A percentile compares a stretch with the other conserved stretches of the same genome.
These are phyloP conservation scores for Aspergillus sp. DNA, from an alignment of 2,329 filamentous ascomycete species.

Conservation along the genomic window DNA sequence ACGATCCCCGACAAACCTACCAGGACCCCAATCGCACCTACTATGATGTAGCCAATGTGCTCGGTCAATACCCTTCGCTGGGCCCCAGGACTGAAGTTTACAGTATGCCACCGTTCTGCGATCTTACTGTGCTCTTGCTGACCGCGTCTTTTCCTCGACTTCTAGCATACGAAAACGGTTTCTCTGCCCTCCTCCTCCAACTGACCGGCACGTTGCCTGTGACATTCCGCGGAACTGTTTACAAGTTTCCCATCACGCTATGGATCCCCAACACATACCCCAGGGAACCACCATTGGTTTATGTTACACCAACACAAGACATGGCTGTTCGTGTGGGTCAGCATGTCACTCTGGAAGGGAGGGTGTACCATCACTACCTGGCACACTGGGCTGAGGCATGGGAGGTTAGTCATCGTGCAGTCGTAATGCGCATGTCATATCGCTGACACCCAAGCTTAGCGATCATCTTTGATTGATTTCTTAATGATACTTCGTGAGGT, in stretches of 20 bases:
- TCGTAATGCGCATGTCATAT: background rate
- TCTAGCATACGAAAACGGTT: constrained; percentile 83
- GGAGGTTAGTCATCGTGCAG: constrained; percentile 68
- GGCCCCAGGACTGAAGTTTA: constrained; percentile 91
- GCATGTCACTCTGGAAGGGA: constrained; percentile 89
- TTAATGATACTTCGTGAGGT: constrained; percentile 79
- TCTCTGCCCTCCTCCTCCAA: constrained; percentile 81
- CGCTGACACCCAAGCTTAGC: constrained; percentile 49
- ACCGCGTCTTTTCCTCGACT: constrained; percentile 8
- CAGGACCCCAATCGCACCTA: constrained; percentile 90
- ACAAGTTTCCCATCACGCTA: constrained; percentile 87
- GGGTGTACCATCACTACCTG: constrained; percentile 93
- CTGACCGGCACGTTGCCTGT: constrained; percentile 90
- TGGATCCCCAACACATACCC: constrained; percentile 95
- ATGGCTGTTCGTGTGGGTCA: constrained; percentile 92
- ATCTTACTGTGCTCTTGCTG: background rate
- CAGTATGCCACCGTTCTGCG: constrained; percentile 60
- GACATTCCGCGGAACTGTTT: constrained; percentile 81
- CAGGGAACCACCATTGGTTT: constrained; percentile 78
- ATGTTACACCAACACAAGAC: constrained; percentile 82
- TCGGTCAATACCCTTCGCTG: constrained; percentile 77
- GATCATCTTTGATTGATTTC: constrained; percentile 81
- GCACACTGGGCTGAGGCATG: constrained; percentile 85
- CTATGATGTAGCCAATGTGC: constrained; percentile 80
- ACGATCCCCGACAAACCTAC: constrained; percentile 71